phyloP scores from a whole-genome alignment of 345 rosid species.

The Excoecaria cochinchinensis region DNA sequence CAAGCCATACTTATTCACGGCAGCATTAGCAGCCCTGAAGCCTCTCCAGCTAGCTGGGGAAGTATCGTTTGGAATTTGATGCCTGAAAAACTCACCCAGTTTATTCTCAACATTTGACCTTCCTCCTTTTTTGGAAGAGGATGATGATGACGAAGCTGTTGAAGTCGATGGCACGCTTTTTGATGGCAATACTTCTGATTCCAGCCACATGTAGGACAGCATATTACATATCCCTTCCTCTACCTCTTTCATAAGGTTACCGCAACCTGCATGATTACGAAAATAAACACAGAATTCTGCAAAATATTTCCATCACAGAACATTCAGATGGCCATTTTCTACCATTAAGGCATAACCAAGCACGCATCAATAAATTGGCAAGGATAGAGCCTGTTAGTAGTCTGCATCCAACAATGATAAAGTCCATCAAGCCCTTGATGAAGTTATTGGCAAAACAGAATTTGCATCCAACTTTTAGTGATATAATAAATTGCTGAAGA shows the following conservation, averaged over 20 bases:
- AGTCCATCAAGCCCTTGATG: too few species aligned
- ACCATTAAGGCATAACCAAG: slow-evolving; percentile 95
- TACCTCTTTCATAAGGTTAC: slow-evolving; percentile 78
- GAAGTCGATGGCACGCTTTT: slow-evolving; percentile 53
- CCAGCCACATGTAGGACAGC: slow-evolving; percentile 94
- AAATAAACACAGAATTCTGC: background rate
- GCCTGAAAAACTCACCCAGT: slow-evolving; percentile 83
- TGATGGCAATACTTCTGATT: slow-evolving; percentile 78
- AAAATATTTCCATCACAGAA: background rate
- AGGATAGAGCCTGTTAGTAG: slow-evolving; percentile 94
- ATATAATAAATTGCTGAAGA: background rate
- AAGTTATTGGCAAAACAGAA: background rate
- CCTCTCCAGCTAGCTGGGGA: slow-evolving; percentile 87
- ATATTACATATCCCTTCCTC: slow-evolving; percentile 98
- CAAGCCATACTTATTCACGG: slow-evolving; percentile 77
- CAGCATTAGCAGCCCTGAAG: slow-evolving; percentile 71
- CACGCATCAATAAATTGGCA: slow-evolving; percentile 91
- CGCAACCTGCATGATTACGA: slow-evolving; percentile 49
- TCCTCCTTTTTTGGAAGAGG: slow-evolving; percentile 67
- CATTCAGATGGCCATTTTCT: background rate
- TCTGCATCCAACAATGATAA: slow-evolving; percentile 38
- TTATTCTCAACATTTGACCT: slow-evolving; percentile 67
- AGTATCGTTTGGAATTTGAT: slow-evolving; percentile 81
- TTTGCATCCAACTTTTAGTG: background rate
- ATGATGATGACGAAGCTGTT: slow-evolving; percentile 41